Conservation (phyloP, 352 stramenopile species). For the Phytophthora ohioensis region DNA sequence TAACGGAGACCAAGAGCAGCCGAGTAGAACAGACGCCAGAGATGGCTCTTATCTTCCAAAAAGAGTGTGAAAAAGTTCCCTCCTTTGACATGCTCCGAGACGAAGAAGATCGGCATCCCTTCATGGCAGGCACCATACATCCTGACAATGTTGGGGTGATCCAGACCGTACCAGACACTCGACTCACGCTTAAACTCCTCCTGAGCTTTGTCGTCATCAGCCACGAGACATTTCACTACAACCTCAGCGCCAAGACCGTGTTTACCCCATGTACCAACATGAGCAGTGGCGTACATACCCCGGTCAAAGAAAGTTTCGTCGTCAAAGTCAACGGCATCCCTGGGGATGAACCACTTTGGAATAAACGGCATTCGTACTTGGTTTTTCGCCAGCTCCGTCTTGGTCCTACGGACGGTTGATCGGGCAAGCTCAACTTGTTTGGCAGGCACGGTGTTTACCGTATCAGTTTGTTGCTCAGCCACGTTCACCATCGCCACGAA, state of each 20-base stretch:
- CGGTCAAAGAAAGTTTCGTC: not conserved
- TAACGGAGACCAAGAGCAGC: constrained; percentile 56
- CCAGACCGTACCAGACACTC: constrained; percentile 40
- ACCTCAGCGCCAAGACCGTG: constrained; percentile 10
- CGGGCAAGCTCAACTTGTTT: too few relatives aligned
- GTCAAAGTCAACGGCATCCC: constrained; percentile 26
- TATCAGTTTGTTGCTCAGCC: too few relatives aligned
- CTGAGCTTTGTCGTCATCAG: constrained; percentile 4
- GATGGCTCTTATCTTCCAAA: constrained; percentile 8
- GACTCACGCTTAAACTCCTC: constrained; percentile 35
- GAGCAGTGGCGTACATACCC: constrained; percentile 17
- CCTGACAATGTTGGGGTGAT: constrained; percentile 39
- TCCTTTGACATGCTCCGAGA: constrained; percentile 32
- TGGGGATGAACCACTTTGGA: constrained; percentile 25
- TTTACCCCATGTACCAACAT: constrained; percentile 17
- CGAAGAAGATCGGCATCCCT: constrained; percentile 26
- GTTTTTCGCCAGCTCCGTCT: not conserved
- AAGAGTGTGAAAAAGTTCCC: constrained; percentile 40
- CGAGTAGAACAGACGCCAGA: constrained; percentile 40
- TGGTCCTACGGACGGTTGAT: too few relatives aligned
- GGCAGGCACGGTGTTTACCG: too few relatives aligned
- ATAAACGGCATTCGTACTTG: constrained; percentile 6
- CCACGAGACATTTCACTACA: constrained; percentile 42
- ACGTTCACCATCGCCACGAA: too few relatives aligned
- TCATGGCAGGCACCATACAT: constrained; percentile 49